Percentiles rank a stretch among this genome's conserved stretches.
These are phyloP conservation scores for Acanthamoeba lugdunensis DNA, from an alignment of 208 protist species.

Conservation along the genomic window DNA sequence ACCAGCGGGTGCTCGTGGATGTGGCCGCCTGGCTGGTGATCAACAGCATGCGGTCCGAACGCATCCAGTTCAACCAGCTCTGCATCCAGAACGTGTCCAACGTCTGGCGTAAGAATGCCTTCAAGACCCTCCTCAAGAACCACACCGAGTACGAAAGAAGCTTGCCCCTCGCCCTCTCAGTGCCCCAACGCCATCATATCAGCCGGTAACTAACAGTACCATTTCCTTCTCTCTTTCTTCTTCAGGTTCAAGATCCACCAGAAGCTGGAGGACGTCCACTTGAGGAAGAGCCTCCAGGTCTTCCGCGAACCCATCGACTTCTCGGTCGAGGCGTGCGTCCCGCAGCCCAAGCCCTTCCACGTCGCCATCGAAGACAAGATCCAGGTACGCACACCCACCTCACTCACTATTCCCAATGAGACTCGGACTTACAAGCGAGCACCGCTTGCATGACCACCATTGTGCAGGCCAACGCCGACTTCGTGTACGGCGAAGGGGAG, in stretches of 20 bases:
- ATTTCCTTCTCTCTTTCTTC: background rate
- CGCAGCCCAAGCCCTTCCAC: slow-evolving; percentile 72
- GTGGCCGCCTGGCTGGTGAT: slow-evolving; percentile 92
- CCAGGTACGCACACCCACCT: background rate
- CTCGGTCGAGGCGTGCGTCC: slow-evolving; percentile 74
- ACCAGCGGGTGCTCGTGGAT: slow-evolving; percentile 85
- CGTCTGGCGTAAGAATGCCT: slow-evolving; percentile 91
- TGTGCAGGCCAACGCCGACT: slow-evolving; percentile 42
- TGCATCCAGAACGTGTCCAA: slow-evolving; percentile 91
- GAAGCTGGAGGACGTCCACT: slow-evolving; percentile 55
- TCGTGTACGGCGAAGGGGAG: slow-evolving; percentile 72
- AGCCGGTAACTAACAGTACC: background rate
- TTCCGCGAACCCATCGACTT: slow-evolving; percentile 81
- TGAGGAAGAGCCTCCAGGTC: slow-evolving; percentile 70
- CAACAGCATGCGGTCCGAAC: slow-evolving; percentile 91
- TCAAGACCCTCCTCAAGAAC: slow-evolving; percentile 87
- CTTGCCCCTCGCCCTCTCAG: background rate
- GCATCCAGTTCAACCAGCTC: slow-evolving; percentile 89
- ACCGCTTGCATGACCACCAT: too few species aligned
- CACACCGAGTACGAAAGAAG: slow-evolving; percentile 20
- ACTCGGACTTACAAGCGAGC: too few species aligned
- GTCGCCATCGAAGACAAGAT: slow-evolving; percentile 64
- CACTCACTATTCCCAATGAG: background rate
- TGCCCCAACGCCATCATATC: background rate
- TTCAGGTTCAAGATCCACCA: background rate